Percentiles rank a stretch among this genome's conserved stretches.
Evolutionary conservation across 371 early-diverging fungal genomes (phyloP).

Genomic region (Mortierella sp.): DNA sequence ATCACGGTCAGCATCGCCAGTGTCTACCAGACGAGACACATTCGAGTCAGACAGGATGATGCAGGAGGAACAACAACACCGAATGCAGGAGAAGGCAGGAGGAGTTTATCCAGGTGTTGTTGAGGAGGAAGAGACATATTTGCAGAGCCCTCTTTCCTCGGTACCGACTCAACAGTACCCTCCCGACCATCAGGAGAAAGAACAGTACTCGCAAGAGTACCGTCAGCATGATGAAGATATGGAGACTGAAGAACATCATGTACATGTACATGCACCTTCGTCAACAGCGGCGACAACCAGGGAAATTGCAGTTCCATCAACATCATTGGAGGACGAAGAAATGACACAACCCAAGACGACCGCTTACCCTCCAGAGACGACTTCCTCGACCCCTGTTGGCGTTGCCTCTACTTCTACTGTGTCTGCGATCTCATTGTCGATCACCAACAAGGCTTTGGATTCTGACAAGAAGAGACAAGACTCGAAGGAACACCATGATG

Average conservation of each 20-base stretch:
- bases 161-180: not conserved
- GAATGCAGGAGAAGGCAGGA: not conserved
- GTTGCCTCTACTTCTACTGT: not conserved
- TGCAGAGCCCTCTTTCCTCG: not conserved
- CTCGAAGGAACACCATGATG: not conserved
- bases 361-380: not conserved
- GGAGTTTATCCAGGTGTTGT: not conserved
- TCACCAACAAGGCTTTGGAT: not conserved
- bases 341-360: too few species aligned
- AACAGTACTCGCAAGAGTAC: not conserved
- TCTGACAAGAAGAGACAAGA: not conserved
- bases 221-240: not conserved
- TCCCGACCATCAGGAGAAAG: not conserved
- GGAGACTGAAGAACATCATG: not conserved
- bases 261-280: not conserved
- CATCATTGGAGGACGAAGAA: not conserved
- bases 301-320: not conserved
- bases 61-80: not conserved
- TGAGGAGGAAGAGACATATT: not conserved
- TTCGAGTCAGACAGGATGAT: slow-evolving; percentile 4
- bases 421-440: not conserved
- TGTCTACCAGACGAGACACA: not conserved
- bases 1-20: not conserved
- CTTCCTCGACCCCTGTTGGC: not conserved
- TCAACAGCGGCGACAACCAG: not conserved